Evolutionary conservation across 768 basidiomycete genomes (phyloP).

Genomic region (Amanita muscaria): DNA sequence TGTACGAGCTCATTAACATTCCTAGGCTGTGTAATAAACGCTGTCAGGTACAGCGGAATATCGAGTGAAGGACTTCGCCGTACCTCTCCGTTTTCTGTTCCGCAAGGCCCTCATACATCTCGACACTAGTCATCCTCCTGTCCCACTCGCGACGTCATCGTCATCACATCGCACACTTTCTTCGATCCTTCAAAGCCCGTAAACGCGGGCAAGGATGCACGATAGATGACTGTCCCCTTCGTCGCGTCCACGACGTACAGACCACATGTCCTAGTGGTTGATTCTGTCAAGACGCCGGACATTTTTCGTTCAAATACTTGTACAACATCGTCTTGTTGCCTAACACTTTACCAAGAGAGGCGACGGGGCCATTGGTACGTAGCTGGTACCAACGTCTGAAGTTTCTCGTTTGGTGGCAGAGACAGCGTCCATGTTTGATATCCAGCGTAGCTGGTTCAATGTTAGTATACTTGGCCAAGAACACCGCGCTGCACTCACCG

Average conservation of each 20-base stretch:
- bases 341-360: slow-evolving; percentile 75
- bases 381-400: slow-evolving; percentile 41
- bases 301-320: slow-evolving; percentile 90
- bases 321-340: slow-evolving; percentile 86
- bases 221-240: slow-evolving; percentile 73
- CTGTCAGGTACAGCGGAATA: not conserved
- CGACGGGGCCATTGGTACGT: slow-evolving; percentile 48
- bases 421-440: slow-evolving; percentile 60
- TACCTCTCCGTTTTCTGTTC: slow-evolving; percentile 73
- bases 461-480: not conserved
- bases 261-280: slow-evolving; percentile 32
- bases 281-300: slow-evolving; percentile 52
- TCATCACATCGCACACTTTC: slow-evolving; percentile 58
- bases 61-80: slow-evolving; percentile 15
- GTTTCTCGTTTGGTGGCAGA: slow-evolving; percentile 45
- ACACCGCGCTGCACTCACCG: slow-evolving; percentile 5
- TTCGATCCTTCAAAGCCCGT: slow-evolving; percentile 12
- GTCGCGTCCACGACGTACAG: slow-evolving; percentile 73
- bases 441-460: slow-evolving; percentile 31
- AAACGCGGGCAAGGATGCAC: slow-evolving; percentile 40
- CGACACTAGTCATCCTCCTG: slow-evolving; percentile 65
- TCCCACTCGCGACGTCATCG: slow-evolving; percentile 34
- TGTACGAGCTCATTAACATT: slow-evolving; percentile 35
- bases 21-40: slow-evolving; percentile 27
- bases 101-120: slow-evolving; percentile 76